phyloP scores from a whole-genome alignment of 2,329 filamentous ascomycete genomes.

The Ploettnerulaceae sp. region DNA sequence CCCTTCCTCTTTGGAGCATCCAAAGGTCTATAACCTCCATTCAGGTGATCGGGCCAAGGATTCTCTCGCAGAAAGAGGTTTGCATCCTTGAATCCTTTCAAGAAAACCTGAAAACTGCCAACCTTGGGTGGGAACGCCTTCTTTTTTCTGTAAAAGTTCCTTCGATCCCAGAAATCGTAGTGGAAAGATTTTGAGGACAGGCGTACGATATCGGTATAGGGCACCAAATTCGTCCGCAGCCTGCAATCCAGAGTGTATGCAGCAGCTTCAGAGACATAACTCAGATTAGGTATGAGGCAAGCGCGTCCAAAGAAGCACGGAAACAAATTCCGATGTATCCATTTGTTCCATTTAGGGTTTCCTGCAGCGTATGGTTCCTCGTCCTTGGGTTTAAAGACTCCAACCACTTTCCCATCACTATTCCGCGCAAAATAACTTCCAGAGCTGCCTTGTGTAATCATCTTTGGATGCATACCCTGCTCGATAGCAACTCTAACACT shows the following conservation, averaged over 20 bases:
- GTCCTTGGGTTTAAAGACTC: slow-evolving; percentile 98
- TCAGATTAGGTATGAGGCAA: slow-evolving; percentile 92
- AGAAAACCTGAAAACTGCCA: slow-evolving; percentile 94
- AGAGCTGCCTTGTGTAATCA: slow-evolving; percentile 96
- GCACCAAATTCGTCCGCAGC: slow-evolving; percentile 84
- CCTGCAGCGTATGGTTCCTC: slow-evolving; percentile 96
- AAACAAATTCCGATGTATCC: slow-evolving; percentile 96
- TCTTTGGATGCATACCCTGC: slow-evolving; percentile 83
- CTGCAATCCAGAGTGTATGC: slow-evolving; percentile 92
- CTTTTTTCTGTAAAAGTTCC: slow-evolving; percentile 81
- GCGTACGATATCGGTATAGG: slow-evolving; percentile 92
- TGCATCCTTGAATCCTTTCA: slow-evolving; percentile 95
- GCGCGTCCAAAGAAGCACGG: slow-evolving; percentile 95
- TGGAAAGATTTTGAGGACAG: slow-evolving; percentile 96
- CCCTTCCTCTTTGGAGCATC: slow-evolving; percentile 64
- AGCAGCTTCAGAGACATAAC: slow-evolving; percentile 95
- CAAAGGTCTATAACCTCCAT: slow-evolving; percentile 60
- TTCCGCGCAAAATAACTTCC: slow-evolving; percentile 97
- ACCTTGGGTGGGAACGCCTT: slow-evolving; percentile 84
- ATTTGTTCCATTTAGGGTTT: slow-evolving; percentile 99
- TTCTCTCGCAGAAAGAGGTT: slow-evolving; percentile 93
- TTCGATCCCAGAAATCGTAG: slow-evolving; percentile 95
- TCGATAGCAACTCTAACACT: slow-evolving; percentile 88
- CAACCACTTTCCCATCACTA: slow-evolving; percentile 85
- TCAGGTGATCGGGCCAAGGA: slow-evolving; percentile 86